Evolutionary conservation across 306 rosid species (phyloP).

Genomic region (Bauhinia variegata): DNA sequence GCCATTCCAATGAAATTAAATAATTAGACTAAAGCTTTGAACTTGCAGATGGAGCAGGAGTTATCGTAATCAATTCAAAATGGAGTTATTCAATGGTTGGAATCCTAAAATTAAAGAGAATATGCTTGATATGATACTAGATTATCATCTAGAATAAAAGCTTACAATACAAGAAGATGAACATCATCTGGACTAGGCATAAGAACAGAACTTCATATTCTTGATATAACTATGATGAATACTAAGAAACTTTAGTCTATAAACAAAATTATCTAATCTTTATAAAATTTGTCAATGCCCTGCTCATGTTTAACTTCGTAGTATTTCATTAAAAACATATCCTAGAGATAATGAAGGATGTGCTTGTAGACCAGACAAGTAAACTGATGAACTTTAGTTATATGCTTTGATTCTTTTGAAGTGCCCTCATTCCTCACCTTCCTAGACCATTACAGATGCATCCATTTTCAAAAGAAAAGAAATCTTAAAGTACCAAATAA

Average conservation of each 20-base stretch:
- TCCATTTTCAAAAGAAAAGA: background rate
- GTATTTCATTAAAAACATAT: too few species aligned
- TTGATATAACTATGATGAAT: background rate
- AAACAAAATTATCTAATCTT: constrained; percentile 6
- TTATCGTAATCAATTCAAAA: too few species aligned
- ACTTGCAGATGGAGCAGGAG: too few species aligned
- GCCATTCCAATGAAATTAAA: too few species aligned
- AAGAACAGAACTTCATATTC: constrained; percentile 4
- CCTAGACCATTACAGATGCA: background rate
- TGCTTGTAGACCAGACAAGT: too few species aligned
- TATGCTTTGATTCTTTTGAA: background rate
- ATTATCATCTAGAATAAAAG: constrained; percentile 14
- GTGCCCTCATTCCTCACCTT: background rate
- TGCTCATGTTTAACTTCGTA: too few species aligned
- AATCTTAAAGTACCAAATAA: constrained; percentile 4
- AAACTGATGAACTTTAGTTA: background rate
- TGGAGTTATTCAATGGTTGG: too few species aligned
- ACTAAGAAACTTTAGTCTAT: background rate
- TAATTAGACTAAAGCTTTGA: too few species aligned
- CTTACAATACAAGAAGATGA: background rate
- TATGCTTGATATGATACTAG: constrained; percentile 2
- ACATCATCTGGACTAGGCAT: constrained; percentile 4
- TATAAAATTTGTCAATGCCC: background rate
- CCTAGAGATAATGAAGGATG: too few species aligned
- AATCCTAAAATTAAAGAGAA: too few species aligned